Percentiles rank a stretch among this genome's conserved stretches.
These are phyloP conservation scores for Mycena rosella DNA, from an alignment of 768 basidiomycete genomes.

Conservation along the genomic window DNA sequence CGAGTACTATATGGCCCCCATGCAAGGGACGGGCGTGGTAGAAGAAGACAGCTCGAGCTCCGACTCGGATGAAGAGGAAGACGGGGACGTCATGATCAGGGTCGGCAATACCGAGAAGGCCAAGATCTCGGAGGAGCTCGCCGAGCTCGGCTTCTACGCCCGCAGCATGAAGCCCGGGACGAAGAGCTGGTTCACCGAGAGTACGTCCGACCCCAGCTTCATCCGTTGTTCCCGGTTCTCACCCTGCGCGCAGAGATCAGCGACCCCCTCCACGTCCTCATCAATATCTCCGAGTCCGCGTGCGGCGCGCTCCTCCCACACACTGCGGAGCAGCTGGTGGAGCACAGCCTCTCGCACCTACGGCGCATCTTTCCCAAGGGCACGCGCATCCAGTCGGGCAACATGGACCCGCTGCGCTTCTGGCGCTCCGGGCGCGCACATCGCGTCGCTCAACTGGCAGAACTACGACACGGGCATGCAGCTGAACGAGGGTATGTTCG, in stretches of 20 bases:
- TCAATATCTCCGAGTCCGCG: conserved; percentile 72
- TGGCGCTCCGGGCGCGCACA: conserved; percentile 72
- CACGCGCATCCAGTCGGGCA: conserved; percentile 67
- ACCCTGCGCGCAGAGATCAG: conserved; percentile 46
- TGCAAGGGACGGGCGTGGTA: conserved; percentile 36
- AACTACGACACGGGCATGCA: conserved; percentile 69
- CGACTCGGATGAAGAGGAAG: conserved; percentile 44
- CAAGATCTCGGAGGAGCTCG: conserved; percentile 64
- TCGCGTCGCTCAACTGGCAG: conserved; percentile 74
- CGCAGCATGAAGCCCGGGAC: conserved; percentile 70
- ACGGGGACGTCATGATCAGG: conserved; percentile 34
- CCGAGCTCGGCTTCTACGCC: conserved; percentile 69
- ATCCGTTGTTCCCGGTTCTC: neutral
- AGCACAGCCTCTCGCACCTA: conserved; percentile 58
- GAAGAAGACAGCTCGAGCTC: conserved; percentile 41
- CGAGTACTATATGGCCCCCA: conserved; percentile 62
- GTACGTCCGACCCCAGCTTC: conserved; percentile 40
- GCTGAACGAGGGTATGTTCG: conserved; percentile 74
- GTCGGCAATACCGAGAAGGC: conserved; percentile 38
- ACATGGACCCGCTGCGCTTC: conserved; percentile 63
- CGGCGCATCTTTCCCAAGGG: conserved; percentile 72
- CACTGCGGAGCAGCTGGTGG: conserved; percentile 52
- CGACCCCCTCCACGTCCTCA: conserved; percentile 62
- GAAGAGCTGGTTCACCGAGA: conserved; percentile 61
- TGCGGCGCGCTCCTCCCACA: conserved; percentile 56